These are phyloP conservation scores for Phylloboletellus chloephorus DNA, from an alignment of 1,284 basidiomycete species.

Conservation along the genomic window DNA sequence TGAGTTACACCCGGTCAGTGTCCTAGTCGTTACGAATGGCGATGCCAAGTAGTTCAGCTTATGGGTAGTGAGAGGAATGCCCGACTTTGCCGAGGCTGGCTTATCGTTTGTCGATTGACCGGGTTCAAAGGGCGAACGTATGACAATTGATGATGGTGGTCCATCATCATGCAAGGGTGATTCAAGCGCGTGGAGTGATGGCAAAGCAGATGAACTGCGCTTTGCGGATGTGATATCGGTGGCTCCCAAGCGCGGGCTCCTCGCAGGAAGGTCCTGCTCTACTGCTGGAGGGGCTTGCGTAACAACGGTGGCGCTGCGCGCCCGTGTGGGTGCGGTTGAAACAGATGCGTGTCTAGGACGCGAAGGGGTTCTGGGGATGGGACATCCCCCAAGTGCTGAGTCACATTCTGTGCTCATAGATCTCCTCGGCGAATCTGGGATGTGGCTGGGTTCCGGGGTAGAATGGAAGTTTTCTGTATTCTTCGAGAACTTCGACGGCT, in stretches of 20 bases:
- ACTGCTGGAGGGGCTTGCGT: constrained; percentile 3
- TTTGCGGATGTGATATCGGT: constrained; percentile 5
- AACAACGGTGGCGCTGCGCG: constrained; percentile 14
- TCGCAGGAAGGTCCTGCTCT: constrained; percentile 7
- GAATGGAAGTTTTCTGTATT: constrained; percentile 9
- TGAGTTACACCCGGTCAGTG: constrained; percentile 1
- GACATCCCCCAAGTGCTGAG: background rate
- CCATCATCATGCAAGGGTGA: constrained; percentile 9
- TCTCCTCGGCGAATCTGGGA: constrained; percentile 11
- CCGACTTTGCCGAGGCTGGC: background rate
- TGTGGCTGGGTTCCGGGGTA: constrained; percentile 4
- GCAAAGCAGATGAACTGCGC: constrained; percentile 4
- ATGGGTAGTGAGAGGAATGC: background rate
- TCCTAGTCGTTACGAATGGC: constrained; percentile 13
- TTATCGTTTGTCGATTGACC: background rate
- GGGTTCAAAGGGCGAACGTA: constrained; percentile 17
- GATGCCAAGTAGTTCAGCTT: constrained; percentile 14
- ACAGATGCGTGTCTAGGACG: constrained; percentile 19
- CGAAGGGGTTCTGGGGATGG: constrained; percentile 21
- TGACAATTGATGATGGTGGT: constrained; percentile 22
- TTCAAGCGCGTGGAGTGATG: constrained; percentile 15
- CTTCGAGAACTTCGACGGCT: constrained; percentile 13
- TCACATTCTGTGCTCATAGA: constrained; percentile 10
- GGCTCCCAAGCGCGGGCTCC: constrained; percentile 3
- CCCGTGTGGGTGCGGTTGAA: constrained; percentile 14